Base-by-base conservation (phyloP, 108 stramenopile genomes). In the Cyclotella choctawhatcheeana region DNA sequence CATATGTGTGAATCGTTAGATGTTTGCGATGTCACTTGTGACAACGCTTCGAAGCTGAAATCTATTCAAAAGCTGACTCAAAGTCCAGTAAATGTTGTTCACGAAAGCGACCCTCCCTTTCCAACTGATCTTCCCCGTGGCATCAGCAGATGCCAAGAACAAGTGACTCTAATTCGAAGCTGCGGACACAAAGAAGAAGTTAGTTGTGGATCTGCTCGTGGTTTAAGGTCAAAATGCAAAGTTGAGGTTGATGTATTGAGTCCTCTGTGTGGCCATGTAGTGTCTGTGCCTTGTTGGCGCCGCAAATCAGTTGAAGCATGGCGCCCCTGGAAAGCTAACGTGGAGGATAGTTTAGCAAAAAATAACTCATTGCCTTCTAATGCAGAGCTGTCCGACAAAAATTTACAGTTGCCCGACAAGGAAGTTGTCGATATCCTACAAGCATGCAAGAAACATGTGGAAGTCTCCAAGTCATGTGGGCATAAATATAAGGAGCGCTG, bases 151-250 rank as follows among this genome's bases (percentile, higher is more conserved):
- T 74, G 73, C 54, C 66, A 21, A 0, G 71, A 71, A 37, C 30
- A 37, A n/a, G 75, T 82, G 1, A 66, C 50, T 10, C 53, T 76
- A 18, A 34, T 40, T 44, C 44, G 81, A 5, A 72, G 14, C 2
- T 82, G 81, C 22, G 81, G 81, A 12, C 81, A 82, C 66, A 43
- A 22, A 7, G 58, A 68, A 64, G 35, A 54, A 67, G 30, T 74
- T 21, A 35, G 30, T 48, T 80, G 62, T 47, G 62, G 62, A 56
- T 31, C 29, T 21, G 66, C 63, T 8, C 45, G 35, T 25, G 61
- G 27, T 37, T 8, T 52, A 17, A 44, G 50, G 17, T 40, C 53
- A 43, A 44, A 55, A 17, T 74, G 73, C 26, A 74, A 55, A 48
- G 45, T 60, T 40, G 65, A 50, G 20, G 22, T 64, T 44, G 33